Conservation (phyloP, 1,139 yeast species). For the Blastobotrys elegans region DNA sequence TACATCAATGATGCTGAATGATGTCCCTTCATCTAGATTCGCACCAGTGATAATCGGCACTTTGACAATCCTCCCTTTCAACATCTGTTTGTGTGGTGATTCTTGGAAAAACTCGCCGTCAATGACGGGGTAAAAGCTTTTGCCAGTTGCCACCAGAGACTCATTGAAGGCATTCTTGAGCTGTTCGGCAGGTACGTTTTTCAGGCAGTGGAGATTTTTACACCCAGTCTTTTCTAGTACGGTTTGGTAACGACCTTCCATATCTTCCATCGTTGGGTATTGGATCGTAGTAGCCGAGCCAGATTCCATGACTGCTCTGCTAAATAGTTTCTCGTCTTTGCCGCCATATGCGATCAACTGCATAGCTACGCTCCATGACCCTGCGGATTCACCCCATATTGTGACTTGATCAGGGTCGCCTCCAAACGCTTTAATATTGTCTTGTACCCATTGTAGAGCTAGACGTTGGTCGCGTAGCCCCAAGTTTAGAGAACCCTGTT, state of each 20-base stretch:
- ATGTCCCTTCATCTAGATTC: slow-evolving; percentile 25
- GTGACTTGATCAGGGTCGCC: slow-evolving; percentile 37
- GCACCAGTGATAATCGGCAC: slow-evolving; percentile 24
- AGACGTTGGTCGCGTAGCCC: slow-evolving; percentile 35
- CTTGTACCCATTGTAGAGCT: slow-evolving; percentile 38
- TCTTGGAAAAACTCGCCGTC: slow-evolving; percentile 21
- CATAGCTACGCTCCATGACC: slow-evolving; percentile 33
- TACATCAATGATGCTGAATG: slow-evolving; percentile 12
- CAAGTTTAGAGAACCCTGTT: slow-evolving; percentile 26
- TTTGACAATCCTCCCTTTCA: slow-evolving; percentile 17
- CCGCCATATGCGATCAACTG: slow-evolving; percentile 29
- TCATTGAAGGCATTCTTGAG: slow-evolving; percentile 4
- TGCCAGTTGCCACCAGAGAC: not conserved
- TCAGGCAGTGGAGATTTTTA: not conserved
- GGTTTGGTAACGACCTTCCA: not conserved
- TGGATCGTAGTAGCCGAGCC: slow-evolving; percentile 4
- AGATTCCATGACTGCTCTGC: slow-evolving; percentile 11
- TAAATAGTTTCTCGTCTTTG: slow-evolving; percentile 10
- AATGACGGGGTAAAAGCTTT: not conserved
- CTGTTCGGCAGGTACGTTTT: not conserved
- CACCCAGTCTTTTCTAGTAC: not conserved
- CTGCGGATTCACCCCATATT: slow-evolving; percentile 39
- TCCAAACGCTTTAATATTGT: slow-evolving; percentile 36
- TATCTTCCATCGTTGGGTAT: not conserved
- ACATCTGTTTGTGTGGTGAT: slow-evolving; percentile 12